Evolutionary conservation across 1,139 yeast species (phyloP), one percentile per base, ranked within the genome.

Genomic region (Wickerhamiella infanticola): DNA sequence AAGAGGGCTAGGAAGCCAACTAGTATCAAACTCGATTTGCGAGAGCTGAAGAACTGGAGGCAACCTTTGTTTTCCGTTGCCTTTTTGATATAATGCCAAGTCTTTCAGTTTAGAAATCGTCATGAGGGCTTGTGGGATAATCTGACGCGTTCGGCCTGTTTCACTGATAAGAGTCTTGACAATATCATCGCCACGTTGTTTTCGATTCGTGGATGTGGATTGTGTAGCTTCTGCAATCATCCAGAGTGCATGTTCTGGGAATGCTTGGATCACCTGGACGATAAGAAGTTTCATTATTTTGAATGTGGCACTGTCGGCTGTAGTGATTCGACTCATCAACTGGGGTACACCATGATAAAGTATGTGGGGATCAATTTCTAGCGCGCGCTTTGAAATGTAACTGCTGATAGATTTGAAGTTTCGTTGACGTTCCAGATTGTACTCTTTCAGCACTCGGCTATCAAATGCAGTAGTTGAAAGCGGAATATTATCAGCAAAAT

Each of bases 291-390:
- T 67, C 29, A 90, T 68, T 24, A 79, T 63, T 2, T 68, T 70
- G 38, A 72, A 74, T 0, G 93, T 80, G 0, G 69, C 67, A 3
- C 64, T 62, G 53, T 81, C 79, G 1, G 71, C 66, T 56, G 84
- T 94, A 1, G 76, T 69, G 47, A 88, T 71, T 55, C 98, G 70
- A 1, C 96, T 85, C 11, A 90, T 64, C 37, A 93, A 64, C 60
- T 90, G 97, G 0, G 97, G 83, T 29, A 90, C 68, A 0, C 88
- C 94, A 1, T 90, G 73, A 58, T 83, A 88, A 81, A 95, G 84
- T 42, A 84, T 69, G 45, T 24, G 25, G n/a, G 44, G 27, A 4
- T 24, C 29, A 5, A 44, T 39, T 11, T 26, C 33, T 7, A 3
- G 4, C 27, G 46, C 24, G 31, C 27, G 23, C 6, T 45, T 26